Evolutionary conservation across 192 early-diverging fungal genomes (phyloP).

Genomic region (Umbelopsis sp.): DNA sequence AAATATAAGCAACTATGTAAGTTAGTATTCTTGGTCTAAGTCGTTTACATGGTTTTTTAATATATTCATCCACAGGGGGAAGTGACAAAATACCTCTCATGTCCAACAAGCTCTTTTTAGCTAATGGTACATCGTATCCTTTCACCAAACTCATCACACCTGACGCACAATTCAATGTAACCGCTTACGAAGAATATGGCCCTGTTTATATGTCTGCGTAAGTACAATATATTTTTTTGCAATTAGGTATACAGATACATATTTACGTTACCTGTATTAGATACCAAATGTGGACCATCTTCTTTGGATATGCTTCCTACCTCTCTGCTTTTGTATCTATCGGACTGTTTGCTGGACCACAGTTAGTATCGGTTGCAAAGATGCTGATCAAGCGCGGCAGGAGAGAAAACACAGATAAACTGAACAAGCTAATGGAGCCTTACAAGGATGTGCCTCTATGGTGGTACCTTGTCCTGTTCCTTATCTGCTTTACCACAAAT

Average conservation of each 20-base stretch:
- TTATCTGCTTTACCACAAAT: constrained; percentile 51
- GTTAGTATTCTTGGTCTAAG: background rate
- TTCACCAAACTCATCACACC: constrained; percentile 39
- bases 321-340: constrained; percentile 44
- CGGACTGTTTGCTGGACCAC: constrained; percentile 42
- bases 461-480: constrained; percentile 73
- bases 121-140: constrained; percentile 37
- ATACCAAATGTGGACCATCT: constrained; percentile 38
- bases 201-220: constrained; percentile 45
- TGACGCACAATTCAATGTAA: constrained; percentile 51
- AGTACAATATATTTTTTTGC: background rate
- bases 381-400: constrained; percentile 29
- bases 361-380: constrained; percentile 36
- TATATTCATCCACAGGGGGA: background rate
- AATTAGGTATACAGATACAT: background rate
- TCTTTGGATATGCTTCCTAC: constrained; percentile 45
- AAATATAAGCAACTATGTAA: constrained; percentile 38
- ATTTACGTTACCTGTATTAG: background rate
- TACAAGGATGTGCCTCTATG: constrained; percentile 79
- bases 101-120: constrained; percentile 41
- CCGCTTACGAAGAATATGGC: constrained; percentile 57
- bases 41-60: background rate
- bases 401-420: constrained; percentile 34
- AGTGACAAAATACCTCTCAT: constrained; percentile 34
- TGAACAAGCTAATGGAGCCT: constrained; percentile 62